Evolutionary conservation across 129 eudicot species (phyloP).

Genomic region (Rutidosis leptorrhynchoides): DNA sequence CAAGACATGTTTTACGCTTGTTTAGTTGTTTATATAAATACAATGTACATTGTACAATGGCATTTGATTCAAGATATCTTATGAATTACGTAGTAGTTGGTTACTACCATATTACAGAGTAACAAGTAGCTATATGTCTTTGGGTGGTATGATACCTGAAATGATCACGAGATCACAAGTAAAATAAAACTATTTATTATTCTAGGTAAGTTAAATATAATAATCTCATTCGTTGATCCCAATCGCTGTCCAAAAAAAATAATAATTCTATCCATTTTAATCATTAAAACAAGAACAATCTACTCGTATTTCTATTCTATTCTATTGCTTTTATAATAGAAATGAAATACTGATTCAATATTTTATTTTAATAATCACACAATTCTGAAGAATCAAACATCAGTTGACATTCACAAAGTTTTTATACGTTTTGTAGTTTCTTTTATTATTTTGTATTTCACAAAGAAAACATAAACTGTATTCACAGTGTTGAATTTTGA

Average conservation of each 20-base stretch:
- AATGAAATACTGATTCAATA: background rate
- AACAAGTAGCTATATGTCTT: background rate
- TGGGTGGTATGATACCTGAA: no score
- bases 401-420: background rate
- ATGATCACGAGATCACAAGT: no score
- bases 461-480: background rate
- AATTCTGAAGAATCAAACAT: background rate
- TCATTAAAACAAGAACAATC: no score
- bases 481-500: background rate
- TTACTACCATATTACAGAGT: background rate
- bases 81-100: background rate
- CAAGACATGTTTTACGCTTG: background rate
- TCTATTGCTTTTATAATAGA: background rate
- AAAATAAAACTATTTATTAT: no score
- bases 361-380: background rate
- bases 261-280: no score
- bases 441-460: background rate
- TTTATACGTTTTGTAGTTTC: background rate
- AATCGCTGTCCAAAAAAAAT: no score
- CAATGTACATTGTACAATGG: background rate
- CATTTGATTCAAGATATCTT: background rate
- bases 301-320: no score
- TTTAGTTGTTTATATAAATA: background rate
- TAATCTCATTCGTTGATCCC: no score
- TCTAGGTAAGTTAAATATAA: no score